These are phyloP conservation scores for Lactifluus hygrophoroides DNA, from an alignment of 768 basidiomycete species.

Conservation along the genomic window DNA sequence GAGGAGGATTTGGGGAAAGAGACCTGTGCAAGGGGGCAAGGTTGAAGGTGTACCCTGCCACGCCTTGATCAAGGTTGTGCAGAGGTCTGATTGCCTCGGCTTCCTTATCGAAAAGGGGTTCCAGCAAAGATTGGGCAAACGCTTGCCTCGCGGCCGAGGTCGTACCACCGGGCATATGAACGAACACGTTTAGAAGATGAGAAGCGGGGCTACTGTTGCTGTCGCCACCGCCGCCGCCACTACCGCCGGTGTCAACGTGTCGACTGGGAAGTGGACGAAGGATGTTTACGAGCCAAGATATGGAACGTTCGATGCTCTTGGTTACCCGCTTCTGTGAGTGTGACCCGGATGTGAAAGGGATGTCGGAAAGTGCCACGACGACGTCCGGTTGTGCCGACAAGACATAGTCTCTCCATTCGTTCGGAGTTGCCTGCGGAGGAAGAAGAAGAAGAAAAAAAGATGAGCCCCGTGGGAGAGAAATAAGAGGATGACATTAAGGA, in stretches of 20 bases:
- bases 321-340: constrained; percentile 71
- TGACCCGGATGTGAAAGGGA: constrained; percentile 52
- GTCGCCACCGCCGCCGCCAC: too few species aligned
- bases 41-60: constrained; percentile 65
- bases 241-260: constrained; percentile 1
- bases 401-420: constrained; percentile 49
- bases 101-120: constrained; percentile 48
- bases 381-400: constrained; percentile 55
- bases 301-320: constrained; percentile 66
- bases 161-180: constrained; percentile 61
- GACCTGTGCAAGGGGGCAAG: constrained; percentile 41
- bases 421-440: constrained; percentile 41
- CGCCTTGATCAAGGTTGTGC: constrained; percentile 53
- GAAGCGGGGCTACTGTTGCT: neutral
- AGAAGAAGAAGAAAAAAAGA: too few species aligned
- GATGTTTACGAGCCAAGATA: constrained; percentile 52
- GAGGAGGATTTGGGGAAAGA: constrained; percentile 19
- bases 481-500: constrained; percentile 7
- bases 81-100: constrained; percentile 43
- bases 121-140: constrained; percentile 51
- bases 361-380: constrained; percentile 63
- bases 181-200: constrained; percentile 43
- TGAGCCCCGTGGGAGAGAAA: neutral
- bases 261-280: constrained; percentile 30
- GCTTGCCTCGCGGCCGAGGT: constrained; percentile 49